Evolutionary conservation across 2,329 filamentous ascomycete species (phyloP).

Genomic region (Colletotrichum graminicola): DNA sequence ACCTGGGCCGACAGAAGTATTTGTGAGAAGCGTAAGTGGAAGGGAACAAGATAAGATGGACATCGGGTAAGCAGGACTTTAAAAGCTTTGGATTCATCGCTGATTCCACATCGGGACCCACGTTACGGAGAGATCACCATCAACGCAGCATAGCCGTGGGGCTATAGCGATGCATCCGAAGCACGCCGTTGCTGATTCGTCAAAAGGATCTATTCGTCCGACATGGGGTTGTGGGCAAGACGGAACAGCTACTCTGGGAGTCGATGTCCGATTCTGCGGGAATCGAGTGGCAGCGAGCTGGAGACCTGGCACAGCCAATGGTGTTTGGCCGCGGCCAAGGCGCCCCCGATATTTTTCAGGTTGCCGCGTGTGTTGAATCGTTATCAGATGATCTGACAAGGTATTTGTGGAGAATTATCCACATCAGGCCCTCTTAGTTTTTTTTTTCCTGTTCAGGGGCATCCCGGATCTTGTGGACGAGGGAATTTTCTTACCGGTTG

Average conservation of each 20-base stretch:
- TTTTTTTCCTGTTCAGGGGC: not conserved
- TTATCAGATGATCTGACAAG: slow-evolving; percentile 42
- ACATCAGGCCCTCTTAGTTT: slow-evolving; percentile 16
- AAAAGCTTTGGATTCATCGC: slow-evolving; percentile 31
- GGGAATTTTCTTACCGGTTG: slow-evolving; percentile 7
- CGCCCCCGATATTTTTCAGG: not conserved
- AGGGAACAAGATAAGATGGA: not conserved
- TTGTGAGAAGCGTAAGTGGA: not conserved
- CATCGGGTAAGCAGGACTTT: not conserved
- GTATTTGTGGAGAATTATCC: slow-evolving; percentile 13
- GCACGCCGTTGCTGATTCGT: slow-evolving; percentile 47
- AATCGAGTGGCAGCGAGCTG: not conserved
- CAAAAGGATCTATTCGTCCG: slow-evolving; percentile 24
- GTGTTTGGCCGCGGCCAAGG: not conserved
- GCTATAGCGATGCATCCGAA: slow-evolving; percentile 53
- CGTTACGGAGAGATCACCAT: slow-evolving; percentile 19
- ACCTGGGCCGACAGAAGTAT: not conserved
- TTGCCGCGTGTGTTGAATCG: slow-evolving; percentile 1
- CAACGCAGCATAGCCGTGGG: slow-evolving; percentile 52
- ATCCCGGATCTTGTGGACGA: not conserved
- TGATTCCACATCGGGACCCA: slow-evolving; percentile 28
- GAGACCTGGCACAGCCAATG: slow-evolving; percentile 6
- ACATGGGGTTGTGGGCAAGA: slow-evolving; percentile 10
- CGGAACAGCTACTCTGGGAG: slow-evolving; percentile 9
- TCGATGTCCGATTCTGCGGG: slow-evolving; percentile 6